Conservation (phyloP, 768 basidiomycete genomes). For the Rhizopogon roseolus region DNA sequence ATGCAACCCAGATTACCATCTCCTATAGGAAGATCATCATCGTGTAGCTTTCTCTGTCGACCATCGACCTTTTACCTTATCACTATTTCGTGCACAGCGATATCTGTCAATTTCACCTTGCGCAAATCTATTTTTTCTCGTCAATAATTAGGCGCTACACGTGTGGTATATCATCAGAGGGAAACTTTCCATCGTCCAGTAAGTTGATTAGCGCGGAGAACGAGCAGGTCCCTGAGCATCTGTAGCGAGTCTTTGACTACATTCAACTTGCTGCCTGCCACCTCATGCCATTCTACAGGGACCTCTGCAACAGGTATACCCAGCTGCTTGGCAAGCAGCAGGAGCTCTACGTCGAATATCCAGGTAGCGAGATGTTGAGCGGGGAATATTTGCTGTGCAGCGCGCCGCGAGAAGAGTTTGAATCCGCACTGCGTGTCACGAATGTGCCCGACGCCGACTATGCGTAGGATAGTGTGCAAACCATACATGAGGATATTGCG, state of each 20-base stretch:
- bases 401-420: conserved; percentile 85
- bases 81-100: too few species aligned
- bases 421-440: conserved; percentile 97
- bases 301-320: conserved; percentile 81
- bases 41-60: too few species aligned
- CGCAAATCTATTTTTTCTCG: neutral
- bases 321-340: conserved; percentile 78
- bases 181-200: conserved; percentile 68
- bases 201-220: conserved; percentile 78
- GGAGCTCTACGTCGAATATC: conserved; percentile 96
- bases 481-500: conserved; percentile 94
- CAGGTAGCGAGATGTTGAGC: conserved; percentile 83
- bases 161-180: conserved; percentile 18
- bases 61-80: too few species aligned
- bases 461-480: conserved; percentile 81
- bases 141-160: conserved; percentile 12
- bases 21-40: too few species aligned
- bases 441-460: conserved; percentile 87
- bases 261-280: conserved; percentile 87
- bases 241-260: conserved; percentile 80
- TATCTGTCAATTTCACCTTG: neutral
- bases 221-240: conserved; percentile 84
- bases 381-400: conserved; percentile 82
- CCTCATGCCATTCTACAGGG: conserved; percentile 90
- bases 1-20: too few species aligned